A percentile compares a stretch with the other conserved stretches of the same genome.
phyloP scores from a whole-genome alignment of 1,284 basidiomycete species.

The Ustilago sp. region DNA sequence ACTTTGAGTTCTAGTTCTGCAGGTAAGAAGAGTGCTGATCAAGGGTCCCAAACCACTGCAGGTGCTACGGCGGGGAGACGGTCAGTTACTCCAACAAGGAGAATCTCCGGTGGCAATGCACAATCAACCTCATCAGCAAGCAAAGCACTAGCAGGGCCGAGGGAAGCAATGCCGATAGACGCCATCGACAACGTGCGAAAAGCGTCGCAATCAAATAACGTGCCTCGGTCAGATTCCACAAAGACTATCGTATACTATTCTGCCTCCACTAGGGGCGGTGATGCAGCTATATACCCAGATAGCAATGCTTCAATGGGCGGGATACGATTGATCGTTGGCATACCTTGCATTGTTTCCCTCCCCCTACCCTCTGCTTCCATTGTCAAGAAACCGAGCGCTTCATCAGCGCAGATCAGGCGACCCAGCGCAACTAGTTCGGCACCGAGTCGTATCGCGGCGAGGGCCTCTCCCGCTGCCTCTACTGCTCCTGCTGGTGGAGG shows the following conservation, averaged over 20 bases:
- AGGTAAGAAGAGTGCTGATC: not conserved
- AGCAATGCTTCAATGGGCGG: not conserved
- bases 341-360: conserved; percentile 53
- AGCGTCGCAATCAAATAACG: not conserved
- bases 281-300: conserved; percentile 1
- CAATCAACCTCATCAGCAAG: not conserved
- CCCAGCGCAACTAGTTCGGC: not conserved
- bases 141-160: not conserved
- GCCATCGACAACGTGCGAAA: conserved; percentile 17
- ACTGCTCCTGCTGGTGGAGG: not conserved
- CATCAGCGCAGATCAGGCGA: not conserved
- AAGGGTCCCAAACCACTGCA: not conserved
- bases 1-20: conserved; percentile 17
- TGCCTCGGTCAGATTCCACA: conserved; percentile 12
- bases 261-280: not conserved
- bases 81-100: conserved; percentile 14
- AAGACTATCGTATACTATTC: conserved; percentile 18
- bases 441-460: too few species aligned
- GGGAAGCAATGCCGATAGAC: conserved; percentile 20
- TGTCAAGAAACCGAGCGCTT: not conserved
- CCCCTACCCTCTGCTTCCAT: not conserved
- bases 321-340: conserved; percentile 29
- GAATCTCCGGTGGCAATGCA: not conserved
- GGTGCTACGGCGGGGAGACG: not conserved
- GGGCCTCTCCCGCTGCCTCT: not conserved